phyloP scores from a whole-genome alignment of 1,284 basidiomycete species.

The Papiliotrema laurentii region DNA sequence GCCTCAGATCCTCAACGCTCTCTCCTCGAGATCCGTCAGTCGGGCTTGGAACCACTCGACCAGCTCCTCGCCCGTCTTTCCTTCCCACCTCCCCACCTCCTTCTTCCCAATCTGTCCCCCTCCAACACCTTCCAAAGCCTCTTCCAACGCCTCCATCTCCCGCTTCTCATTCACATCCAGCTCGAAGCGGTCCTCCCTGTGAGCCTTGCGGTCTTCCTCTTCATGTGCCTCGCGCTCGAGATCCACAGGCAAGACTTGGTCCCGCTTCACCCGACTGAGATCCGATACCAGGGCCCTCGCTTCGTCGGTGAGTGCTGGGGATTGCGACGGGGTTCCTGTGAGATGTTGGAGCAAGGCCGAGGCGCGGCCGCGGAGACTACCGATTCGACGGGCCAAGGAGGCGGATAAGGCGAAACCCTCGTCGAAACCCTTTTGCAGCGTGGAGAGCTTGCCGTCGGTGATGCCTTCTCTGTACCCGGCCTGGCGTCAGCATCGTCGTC shows the following conservation, averaged over 20 bases:
- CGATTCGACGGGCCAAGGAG: constrained; percentile 47
- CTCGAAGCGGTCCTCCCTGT: constrained; percentile 45
- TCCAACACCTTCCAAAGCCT: constrained; percentile 22
- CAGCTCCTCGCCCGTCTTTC: constrained; percentile 48
- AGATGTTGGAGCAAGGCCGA: constrained; percentile 38
- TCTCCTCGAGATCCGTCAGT: constrained; percentile 51
- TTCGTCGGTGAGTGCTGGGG: constrained; percentile 59
- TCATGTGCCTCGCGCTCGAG: constrained; percentile 42
- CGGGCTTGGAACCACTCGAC: constrained; percentile 42
- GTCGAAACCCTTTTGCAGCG: constrained; percentile 54
- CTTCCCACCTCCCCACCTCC: constrained; percentile 52
- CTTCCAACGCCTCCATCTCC: constrained; percentile 53
- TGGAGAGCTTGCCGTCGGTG: constrained; percentile 52
- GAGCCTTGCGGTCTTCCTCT: constrained; percentile 14
- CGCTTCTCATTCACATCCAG: constrained; percentile 55
- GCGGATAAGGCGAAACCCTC: constrained; percentile 50
- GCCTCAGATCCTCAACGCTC: constrained; percentile 2
- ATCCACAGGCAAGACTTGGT: constrained; percentile 39
- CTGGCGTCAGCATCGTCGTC: constrained; percentile 28
- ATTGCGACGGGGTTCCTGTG: constrained; percentile 1
- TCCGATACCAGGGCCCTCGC: constrained; percentile 54
- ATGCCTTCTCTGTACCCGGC: constrained; percentile 57
- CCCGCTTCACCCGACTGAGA: constrained; percentile 26
- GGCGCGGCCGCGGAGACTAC: constrained; percentile 49
- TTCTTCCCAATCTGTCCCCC: constrained; percentile 48